Evolutionary conservation across 2,329 filamentous ascomycete genomes (phyloP).

Genomic region (Aureobasidium sp.): DNA sequence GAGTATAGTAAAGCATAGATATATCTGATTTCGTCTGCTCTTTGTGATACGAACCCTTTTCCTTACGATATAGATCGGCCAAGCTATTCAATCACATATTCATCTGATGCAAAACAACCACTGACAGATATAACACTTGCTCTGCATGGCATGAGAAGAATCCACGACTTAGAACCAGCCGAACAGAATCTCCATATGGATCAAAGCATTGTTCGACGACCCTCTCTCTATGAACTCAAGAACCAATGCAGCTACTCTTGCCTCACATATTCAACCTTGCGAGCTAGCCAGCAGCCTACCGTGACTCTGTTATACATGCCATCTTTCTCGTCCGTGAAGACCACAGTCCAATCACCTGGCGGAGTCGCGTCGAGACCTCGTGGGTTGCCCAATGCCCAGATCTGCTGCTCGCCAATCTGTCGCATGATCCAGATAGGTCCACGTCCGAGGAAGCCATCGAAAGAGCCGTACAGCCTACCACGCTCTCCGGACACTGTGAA

Average conservation of each 20-base stretch:
- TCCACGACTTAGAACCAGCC: too few species aligned
- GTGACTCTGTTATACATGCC: constrained; percentile 20
- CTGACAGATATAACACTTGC: too few species aligned
- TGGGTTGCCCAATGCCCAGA: constrained; percentile 32
- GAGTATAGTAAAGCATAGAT: too few species aligned
- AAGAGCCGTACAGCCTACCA: constrained; percentile 34
- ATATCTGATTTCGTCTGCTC: too few species aligned
- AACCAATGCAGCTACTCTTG: neutral
- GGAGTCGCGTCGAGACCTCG: constrained; percentile 34
- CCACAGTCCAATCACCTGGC: constrained; percentile 36
- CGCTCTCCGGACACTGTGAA: constrained; percentile 28
- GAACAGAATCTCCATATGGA: too few species aligned
- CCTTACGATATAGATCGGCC: too few species aligned
- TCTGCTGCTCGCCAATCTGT: constrained; percentile 28
- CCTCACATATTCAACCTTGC: constrained; percentile 19
- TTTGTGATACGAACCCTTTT: too few species aligned
- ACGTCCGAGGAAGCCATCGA: constrained; percentile 34
- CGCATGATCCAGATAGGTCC: constrained; percentile 31
- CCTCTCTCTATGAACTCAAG: too few species aligned
- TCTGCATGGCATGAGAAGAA: too few species aligned
- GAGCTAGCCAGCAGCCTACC: constrained; percentile 35
- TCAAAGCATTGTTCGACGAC: too few species aligned
- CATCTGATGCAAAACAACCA: too few species aligned
- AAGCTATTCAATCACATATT: too few species aligned
- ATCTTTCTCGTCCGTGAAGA: constrained; percentile 22